Evolutionary conservation across 1,139 yeast species (phyloP).

Genomic region (Saccharomycopsis crataegensis): DNA sequence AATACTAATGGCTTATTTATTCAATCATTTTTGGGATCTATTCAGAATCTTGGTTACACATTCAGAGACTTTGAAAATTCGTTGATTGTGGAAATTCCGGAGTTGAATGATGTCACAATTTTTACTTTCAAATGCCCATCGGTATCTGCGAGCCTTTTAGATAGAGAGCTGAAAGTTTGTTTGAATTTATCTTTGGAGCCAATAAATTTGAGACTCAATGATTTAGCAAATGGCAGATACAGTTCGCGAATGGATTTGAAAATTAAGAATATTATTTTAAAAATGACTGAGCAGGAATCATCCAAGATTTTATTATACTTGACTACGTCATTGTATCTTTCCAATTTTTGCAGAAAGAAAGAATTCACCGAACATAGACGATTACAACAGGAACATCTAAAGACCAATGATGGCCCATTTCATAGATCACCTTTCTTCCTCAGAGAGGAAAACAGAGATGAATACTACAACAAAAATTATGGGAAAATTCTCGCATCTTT

Average conservation of each 20-base stretch:
- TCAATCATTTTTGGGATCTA: constrained; percentile 37
- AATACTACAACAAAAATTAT: constrained; percentile 38
- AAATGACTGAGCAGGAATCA: constrained; percentile 30
- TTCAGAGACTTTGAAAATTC: constrained; percentile 72
- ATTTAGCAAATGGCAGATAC: constrained; percentile 62
- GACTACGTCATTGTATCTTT: constrained; percentile 39
- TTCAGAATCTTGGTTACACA: constrained; percentile 49
- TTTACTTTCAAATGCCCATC: constrained; percentile 30
- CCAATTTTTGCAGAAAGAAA: constrained; percentile 53
- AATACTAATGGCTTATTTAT: constrained; percentile 46
- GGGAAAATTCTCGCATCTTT: constrained; percentile 56
- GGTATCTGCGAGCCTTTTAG: constrained; percentile 28
- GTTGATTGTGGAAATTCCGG: constrained; percentile 47
- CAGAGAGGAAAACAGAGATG: constrained; percentile 39
- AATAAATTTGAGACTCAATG: constrained; percentile 48
- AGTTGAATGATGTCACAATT: constrained; percentile 62
- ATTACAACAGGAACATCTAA: constrained; percentile 59
- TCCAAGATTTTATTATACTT: constrained; percentile 34
- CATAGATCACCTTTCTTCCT: constrained; percentile 72
- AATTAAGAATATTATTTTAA: constrained; percentile 39
- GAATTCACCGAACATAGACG: constrained; percentile 40
- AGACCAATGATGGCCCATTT: constrained; percentile 72
- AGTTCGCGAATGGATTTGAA: constrained; percentile 46
- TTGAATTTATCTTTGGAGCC: constrained; percentile 31
- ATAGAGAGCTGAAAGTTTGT: constrained; percentile 26